Conservation (phyloP, 1,139 yeast species). For the Hansenula sp. region DNA sequence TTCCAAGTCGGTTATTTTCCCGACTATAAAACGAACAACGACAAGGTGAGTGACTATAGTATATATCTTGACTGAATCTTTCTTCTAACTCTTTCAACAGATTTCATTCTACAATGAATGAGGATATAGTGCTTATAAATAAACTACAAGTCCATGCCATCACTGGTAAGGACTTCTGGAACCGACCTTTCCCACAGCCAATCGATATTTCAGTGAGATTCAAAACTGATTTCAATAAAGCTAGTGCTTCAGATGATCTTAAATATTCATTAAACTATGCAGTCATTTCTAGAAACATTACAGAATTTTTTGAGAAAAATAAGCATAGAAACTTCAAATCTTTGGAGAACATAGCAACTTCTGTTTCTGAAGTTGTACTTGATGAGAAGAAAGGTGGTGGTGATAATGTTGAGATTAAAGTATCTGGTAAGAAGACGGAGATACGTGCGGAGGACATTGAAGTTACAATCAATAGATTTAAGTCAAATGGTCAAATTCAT, state of each 20-base stretch:
- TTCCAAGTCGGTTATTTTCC: conserved; percentile 1
- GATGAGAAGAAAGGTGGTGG: conserved; percentile 50
- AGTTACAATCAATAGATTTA: conserved; percentile 28
- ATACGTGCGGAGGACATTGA: conserved; percentile 47
- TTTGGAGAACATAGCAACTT: conserved; percentile 52
- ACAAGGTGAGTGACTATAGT: not conserved
- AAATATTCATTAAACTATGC: conserved; percentile 85
- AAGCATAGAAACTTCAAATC: conserved; percentile 45
- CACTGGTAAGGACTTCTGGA: conserved; percentile 78
- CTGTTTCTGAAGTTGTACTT: conserved; percentile 45
- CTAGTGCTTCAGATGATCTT: conserved; percentile 74
- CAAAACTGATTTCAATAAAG: conserved; percentile 63
- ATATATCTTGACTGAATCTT: not conserved
- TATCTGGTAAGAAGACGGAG: conserved; percentile 38
- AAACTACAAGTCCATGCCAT: conserved; percentile 59
- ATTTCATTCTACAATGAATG: not conserved
- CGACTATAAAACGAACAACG: conserved; percentile 2
- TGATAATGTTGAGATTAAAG: conserved; percentile 40
- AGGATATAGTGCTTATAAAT: conserved; percentile 54
- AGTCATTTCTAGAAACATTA: conserved; percentile 62
- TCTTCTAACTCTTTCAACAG: not conserved
- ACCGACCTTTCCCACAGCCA: conserved; percentile 66
- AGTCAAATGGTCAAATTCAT: conserved; percentile 10
- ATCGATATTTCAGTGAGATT: conserved; percentile 55
- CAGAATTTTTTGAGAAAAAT: conserved; percentile 43